These are phyloP conservation scores for Phytophthora hibernalis DNA, from an alignment of 352 stramenopile genomes.

Conservation along the genomic window DNA sequence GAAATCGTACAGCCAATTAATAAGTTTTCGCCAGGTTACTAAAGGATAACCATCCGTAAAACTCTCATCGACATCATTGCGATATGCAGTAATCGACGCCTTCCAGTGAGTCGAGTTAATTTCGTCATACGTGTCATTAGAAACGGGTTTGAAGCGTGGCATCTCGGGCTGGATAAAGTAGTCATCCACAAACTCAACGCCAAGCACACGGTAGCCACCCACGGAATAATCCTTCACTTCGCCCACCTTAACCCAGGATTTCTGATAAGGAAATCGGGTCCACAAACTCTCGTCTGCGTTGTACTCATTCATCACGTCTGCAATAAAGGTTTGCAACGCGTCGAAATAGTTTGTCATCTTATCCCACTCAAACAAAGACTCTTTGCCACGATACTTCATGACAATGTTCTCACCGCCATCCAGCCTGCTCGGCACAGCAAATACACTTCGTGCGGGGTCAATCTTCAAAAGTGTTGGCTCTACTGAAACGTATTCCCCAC, in stretches of 20 bases:
- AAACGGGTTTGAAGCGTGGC: conserved; percentile 21
- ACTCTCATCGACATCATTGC: conserved; percentile 3
- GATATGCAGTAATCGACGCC: conserved; percentile 7
- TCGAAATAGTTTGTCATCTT: not conserved
- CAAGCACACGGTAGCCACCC: not conserved
- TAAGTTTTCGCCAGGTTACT: conserved; percentile 17
- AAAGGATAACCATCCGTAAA: conserved; percentile 7
- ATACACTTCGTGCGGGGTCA: conserved; percentile 14
- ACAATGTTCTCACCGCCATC: conserved; percentile 12
- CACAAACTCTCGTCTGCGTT: conserved; percentile 10
- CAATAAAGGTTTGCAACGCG: not conserved
- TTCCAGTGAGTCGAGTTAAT: conserved; percentile 21
- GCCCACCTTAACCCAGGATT: conserved; percentile 9
- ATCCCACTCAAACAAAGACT: conserved; percentile 11
- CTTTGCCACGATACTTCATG: conserved; percentile 31
- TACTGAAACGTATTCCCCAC: not conserved
- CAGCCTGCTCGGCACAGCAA: conserved; percentile 3
- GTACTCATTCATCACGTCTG: conserved; percentile 1
- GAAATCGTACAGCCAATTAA: conserved; percentile 18
- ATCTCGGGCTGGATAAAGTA: conserved; percentile 29
- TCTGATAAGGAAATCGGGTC: conserved; percentile 4
- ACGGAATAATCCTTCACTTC: not conserved
- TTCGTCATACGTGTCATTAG: conserved; percentile 19
- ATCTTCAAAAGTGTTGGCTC: conserved; percentile 24
- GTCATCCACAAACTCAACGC: conserved; percentile 8